phyloP scores from a whole-genome alignment of 768 basidiomycete genomes.

The Serendipita indica region DNA sequence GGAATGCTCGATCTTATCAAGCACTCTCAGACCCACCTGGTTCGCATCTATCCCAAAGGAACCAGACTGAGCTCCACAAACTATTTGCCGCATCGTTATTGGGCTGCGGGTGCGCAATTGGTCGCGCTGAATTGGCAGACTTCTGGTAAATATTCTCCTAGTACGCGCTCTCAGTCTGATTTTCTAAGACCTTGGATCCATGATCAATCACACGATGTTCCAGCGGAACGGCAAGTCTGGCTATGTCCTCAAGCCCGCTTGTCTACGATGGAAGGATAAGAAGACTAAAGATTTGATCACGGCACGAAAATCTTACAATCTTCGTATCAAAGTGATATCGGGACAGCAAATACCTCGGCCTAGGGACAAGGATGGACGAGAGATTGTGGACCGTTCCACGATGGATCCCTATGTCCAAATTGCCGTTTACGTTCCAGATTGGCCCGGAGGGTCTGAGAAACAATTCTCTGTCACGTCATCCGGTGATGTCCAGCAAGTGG shows the following conservation, averaged over 20 bases:
- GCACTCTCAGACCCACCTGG: slow-evolving; percentile 71
- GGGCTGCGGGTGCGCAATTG: slow-evolving; percentile 78
- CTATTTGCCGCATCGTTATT: slow-evolving; percentile 76
- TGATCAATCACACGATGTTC: slow-evolving; percentile 95
- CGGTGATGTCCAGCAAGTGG: not conserved
- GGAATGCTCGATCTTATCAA: slow-evolving; percentile 60
- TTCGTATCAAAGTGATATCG: slow-evolving; percentile 44
- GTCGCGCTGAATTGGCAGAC: slow-evolving; percentile 98
- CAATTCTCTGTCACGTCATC: not conserved
- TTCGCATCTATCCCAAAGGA: slow-evolving; percentile 78
- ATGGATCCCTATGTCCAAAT: slow-evolving; percentile 72
- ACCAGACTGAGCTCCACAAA: slow-evolving; percentile 70
- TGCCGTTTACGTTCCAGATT: slow-evolving; percentile 61
- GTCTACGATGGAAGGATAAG: slow-evolving; percentile 52
- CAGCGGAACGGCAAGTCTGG: slow-evolving; percentile 76
- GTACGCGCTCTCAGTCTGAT: slow-evolving; percentile 11
- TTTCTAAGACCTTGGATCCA: slow-evolving; percentile 75
- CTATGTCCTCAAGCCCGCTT: slow-evolving; percentile 77
- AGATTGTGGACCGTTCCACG: slow-evolving; percentile 41
- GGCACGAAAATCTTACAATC: not conserved
- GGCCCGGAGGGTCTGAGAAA: slow-evolving; percentile 23
- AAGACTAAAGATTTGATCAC: slow-evolving; percentile 51
- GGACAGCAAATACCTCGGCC: slow-evolving; percentile 79
- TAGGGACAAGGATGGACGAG: slow-evolving; percentile 45
- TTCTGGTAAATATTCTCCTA: slow-evolving; percentile 37